Conservation (phyloP, 768 basidiomycete species). For the Arthromyces matolae region DNA sequence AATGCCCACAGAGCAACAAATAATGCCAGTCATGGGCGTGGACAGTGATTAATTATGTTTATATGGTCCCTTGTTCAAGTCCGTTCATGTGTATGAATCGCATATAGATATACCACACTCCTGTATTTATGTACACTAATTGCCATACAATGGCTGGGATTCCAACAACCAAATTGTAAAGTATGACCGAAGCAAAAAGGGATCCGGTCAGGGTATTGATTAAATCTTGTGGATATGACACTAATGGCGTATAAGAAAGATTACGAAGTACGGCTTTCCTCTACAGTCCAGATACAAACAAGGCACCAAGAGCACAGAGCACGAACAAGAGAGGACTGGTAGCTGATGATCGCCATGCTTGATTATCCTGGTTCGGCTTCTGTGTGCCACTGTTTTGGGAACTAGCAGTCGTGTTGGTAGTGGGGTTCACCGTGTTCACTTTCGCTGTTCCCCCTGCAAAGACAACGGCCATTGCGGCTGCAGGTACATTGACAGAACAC, state of each 20-base stretch:
- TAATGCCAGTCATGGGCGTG: conserved; percentile 8
- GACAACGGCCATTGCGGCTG: conserved; percentile 47
- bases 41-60: conserved; percentile 6
- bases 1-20: conserved; percentile 8
- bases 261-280: not conserved
- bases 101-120: not conserved
- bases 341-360: not conserved
- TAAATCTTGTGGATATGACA: no score
- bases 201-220: no score
- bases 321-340: not conserved
- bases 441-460: conserved; percentile 23
- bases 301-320: conserved; percentile 1
- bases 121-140: no score
- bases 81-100: no score
- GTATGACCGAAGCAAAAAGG: no score
- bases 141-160: no score
- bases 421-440: not conserved
- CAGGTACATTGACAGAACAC: conserved; percentile 44
- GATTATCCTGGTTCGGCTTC: not conserved
- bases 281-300: conserved; percentile 1
- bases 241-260: no score
- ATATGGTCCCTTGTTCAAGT: no score
- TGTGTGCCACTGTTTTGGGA: not conserved
- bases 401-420: not conserved
- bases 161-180: no score